Evolutionary conservation across 1,139 yeast genomes (phyloP), one percentile per base, ranked within the genome.

Genomic region (Hyphopichia pseudoburtonii): DNA sequence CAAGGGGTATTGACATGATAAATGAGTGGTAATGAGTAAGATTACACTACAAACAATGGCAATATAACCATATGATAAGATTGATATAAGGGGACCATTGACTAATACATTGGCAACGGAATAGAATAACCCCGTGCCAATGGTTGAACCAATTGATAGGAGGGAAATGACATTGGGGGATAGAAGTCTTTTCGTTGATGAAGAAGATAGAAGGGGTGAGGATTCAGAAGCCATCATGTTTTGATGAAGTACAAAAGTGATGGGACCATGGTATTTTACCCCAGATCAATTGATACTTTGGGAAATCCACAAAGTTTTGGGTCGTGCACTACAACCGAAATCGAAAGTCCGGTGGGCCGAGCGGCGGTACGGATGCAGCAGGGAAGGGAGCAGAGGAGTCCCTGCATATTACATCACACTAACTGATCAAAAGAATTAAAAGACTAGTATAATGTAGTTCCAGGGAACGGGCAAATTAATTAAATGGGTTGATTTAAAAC

Each of bases 81-180:
- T 34, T 15, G 56, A 46, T 22, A 52, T 43, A 8, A 55, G 38
- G 4, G 62, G 60, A 7, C 62, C 62, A 27, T 43, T 42, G 5
- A 40, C 30, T 7, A 54, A 36, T 5, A 48, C 41, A 19, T 36
- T 39, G 14, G 54, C 42, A 25, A 57, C 45, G 14, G 57, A 57
- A 25, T 56, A 47, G 32, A 58, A 59, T 28, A 59, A 48, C 1
- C 65, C 65, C 1, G 62, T 56, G 3, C 64, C 64, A 7, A 60
- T 50, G 16, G 57, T 56, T 18, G 61, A 60, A 22, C 60, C 63
- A 19, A 58, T 44, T 21, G 59, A 50, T 21, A 57, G 50, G 59
- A 55, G 52, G 4, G 57, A 47, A 12, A 54, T 49, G 33, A 50
- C 52, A 22, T 46, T 37, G n/a, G 54, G 37, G n/a, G 44, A 44